Evolutionary conservation across 208 protist genomes (phyloP), one percentile per base, ranked within the genome.

Genomic region (Polymyxa betae): DNA sequence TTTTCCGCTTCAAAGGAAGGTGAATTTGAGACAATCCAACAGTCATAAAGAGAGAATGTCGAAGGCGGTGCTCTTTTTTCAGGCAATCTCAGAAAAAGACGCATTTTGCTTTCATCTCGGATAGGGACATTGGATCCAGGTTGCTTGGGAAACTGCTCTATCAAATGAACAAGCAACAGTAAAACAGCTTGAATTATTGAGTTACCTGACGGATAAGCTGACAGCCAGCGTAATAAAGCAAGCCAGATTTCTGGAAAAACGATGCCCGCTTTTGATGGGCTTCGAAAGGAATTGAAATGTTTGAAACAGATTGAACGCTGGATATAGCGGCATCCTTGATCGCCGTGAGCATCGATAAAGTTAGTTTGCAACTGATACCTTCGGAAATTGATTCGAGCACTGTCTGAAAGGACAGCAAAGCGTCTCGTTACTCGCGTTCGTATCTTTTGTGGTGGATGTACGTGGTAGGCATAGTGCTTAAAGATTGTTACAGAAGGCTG

Each of bases 21-120:
- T 5, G 72, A 82, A 82, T 82, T 82, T 43, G 72, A 82, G 5
- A 82, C n/a, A 82, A 82, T 82, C 72, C 72, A 82, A n/a, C 72
- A 82, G 35, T 82, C 72, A 43, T 82, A n/a, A 5, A 82, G 5
- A 35, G 72, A 35, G 72, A 82, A 82, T 82, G 72, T 40, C 72
- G 72, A 82, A 5, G 72, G 35, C 35, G 72, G 72, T 5, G 5
- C 72, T 43, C 10, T 82, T 35, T 20, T 35, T 82, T 82, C n/a
- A 5, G 35, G 12, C n/a, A 45, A 45, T 43, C n/a, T 45, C 35
- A 82, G 35, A 82, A 82, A 43, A 38, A 35, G 16, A 20, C 72
- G 5, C n/a, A n/a, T 82, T 35, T 35, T 45, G 5, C 16, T 20
- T 43, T n/a, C 72, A 40, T 82, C 35, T 5, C 72, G 16, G 35